Percentiles rank a stretch among this genome's conserved stretches.
These are phyloP conservation scores for Pseudovirgaria hyperparasitica DNA, from an alignment of 2,329 filamentous ascomycete species.

Conservation along the genomic window DNA sequence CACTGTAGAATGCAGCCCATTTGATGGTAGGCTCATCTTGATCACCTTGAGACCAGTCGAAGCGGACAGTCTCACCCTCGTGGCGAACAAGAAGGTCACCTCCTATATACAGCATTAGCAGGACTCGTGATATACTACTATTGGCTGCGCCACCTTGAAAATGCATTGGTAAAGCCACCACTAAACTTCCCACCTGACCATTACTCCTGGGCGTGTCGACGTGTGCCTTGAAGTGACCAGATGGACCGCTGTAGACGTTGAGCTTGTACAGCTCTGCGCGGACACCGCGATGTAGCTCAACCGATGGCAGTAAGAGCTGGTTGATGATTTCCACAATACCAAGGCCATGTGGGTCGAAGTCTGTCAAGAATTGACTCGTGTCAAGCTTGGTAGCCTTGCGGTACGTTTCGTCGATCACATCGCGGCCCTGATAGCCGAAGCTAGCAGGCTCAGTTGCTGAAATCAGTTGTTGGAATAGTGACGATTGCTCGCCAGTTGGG, in stretches of 20 bases:
- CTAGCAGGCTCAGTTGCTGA: conserved; percentile 38
- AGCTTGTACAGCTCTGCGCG: conserved; percentile 45
- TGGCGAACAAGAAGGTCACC: conserved; percentile 34
- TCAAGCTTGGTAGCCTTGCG: conserved; percentile 43
- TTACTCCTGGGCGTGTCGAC: conserved; percentile 40
- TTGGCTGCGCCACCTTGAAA: conserved; percentile 11
- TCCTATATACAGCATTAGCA: conserved; percentile 15
- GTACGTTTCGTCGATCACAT: conserved; percentile 40
- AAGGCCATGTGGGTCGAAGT: conserved; percentile 38
- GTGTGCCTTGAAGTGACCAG: conserved; percentile 38
- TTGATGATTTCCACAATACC: conserved; percentile 41
- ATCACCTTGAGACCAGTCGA: conserved; percentile 27
- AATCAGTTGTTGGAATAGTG: no score
- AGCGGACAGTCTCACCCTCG: conserved; percentile 18
- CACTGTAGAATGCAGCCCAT: conserved; percentile 42
- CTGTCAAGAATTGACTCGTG: conserved; percentile 30
- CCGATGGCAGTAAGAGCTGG: conserved; percentile 30
- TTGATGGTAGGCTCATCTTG: conserved; percentile 10
- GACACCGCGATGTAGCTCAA: conserved; percentile 21
- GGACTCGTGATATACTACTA: neutral
- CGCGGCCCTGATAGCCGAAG: conserved; percentile 33
- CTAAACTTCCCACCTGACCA: conserved; percentile 40
- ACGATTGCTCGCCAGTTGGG: no score
- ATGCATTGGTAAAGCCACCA: conserved; percentile 42
- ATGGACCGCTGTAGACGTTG: conserved; percentile 42